phyloP scores from a whole-genome alignment of 768 basidiomycete genomes.

The Lactifluus hygrophoroides region DNA sequence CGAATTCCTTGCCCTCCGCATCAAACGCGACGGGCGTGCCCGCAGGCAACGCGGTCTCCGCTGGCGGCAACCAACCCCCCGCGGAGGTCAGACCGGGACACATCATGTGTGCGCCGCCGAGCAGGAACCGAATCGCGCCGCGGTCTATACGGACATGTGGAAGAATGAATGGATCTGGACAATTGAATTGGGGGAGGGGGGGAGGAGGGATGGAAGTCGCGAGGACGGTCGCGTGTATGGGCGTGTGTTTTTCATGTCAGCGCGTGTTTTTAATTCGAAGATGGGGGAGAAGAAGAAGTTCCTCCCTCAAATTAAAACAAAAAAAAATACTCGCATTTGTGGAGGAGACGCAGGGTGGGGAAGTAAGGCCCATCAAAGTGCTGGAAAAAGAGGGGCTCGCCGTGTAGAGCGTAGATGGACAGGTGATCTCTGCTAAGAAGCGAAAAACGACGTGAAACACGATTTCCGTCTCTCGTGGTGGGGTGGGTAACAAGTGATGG shows the following conservation, averaged over 20 bases:
- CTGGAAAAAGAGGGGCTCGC: conserved; percentile 89
- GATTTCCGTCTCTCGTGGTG: too few relatives aligned
- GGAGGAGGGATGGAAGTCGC: too few relatives aligned
- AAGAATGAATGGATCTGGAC: conserved; percentile 79
- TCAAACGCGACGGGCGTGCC: conserved; percentile 81
- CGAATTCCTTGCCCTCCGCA: conserved; percentile 94
- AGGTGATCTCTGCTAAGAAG: conserved; percentile 81
- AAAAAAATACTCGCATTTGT: conserved; percentile 59
- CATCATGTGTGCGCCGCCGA: conserved; percentile 94
- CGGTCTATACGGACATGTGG: conserved; percentile 88
- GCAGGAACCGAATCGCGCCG: conserved; percentile 94
- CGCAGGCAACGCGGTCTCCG: conserved; percentile 55
- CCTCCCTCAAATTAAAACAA: neutral
- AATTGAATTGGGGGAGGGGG: neutral
- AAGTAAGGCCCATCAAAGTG: conserved; percentile 91
- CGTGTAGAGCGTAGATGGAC: conserved; percentile 83
- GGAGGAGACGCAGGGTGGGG: conserved; percentile 82
- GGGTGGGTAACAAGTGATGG: too few relatives aligned
- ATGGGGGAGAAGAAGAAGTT: too few relatives aligned
- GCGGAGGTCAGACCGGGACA: conserved; percentile 92
- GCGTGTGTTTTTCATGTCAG: neutral
- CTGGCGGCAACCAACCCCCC: conserved; percentile 79
- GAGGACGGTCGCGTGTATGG: neutral
- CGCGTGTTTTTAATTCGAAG: neutral
- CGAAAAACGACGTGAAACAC: neutral